These are phyloP conservation scores for Anisodus acutangulus DNA, from an alignment of 257 asterid genomes.

Conservation along the genomic window DNA sequence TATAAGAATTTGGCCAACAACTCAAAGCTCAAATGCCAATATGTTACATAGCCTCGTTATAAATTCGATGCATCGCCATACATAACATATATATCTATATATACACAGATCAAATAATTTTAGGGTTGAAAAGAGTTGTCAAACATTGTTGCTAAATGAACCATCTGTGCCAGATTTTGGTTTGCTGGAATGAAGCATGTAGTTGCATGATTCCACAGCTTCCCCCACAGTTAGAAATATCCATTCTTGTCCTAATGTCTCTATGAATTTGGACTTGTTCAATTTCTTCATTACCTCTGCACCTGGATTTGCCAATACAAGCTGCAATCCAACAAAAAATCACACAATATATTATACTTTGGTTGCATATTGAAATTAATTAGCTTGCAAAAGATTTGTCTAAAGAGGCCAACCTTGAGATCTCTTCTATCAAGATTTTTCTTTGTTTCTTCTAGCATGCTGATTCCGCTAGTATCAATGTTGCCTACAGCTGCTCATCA, in stretches of 20 bases:
- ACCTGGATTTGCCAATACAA: conserved; percentile 79
- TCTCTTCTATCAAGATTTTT: conserved; percentile 78
- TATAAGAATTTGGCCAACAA: conserved; percentile 8
- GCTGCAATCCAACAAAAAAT: conserved; percentile 43
- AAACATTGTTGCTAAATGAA: conserved; percentile 61
- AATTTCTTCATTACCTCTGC: conserved; percentile 93
- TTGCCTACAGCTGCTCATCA: conserved; percentile 77
- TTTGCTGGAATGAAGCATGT: conserved; percentile 69
- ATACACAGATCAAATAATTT: not conserved
- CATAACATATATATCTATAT: not conserved
- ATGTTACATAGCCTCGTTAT: not conserved
- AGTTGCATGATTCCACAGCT: conserved; percentile 86
- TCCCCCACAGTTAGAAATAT: conserved; percentile 83
- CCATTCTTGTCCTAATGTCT: conserved; percentile 83
- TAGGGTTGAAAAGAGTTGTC: conserved; percentile 15
- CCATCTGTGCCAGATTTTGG: conserved; percentile 41
- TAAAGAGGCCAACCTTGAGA: conserved; percentile 59
- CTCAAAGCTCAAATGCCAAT: conserved; percentile 17
- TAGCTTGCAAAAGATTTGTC: not conserved
- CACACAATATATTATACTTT: not conserved
- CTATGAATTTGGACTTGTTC: conserved; percentile 71
- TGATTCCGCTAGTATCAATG: conserved; percentile 94
- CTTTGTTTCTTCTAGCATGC: conserved; percentile 87
- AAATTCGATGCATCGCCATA: not conserved
- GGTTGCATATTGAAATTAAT: not conserved